Base-by-base conservation (phyloP, 2,329 filamentous ascomycete species). In the Aspergillus caelatus region DNA sequence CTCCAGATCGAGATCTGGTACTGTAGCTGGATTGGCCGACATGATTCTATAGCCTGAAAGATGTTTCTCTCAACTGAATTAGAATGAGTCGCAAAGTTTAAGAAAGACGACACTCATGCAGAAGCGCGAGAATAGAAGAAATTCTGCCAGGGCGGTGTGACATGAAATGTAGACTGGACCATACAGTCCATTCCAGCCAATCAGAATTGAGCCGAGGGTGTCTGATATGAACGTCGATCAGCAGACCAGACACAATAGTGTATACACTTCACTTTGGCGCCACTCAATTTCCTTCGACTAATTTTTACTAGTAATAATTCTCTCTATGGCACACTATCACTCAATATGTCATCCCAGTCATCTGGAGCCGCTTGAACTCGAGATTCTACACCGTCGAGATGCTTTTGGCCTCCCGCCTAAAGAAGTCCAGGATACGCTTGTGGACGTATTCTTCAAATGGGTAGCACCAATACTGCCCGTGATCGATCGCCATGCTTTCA, bases 131-230 rank as follows among this genome's bases (percentile, higher is more conserved):
- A 21, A 4, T 26, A 12, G 53, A 48, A 21, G 56, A 41, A 46
- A 69, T 74, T 74, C 67, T 75, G 73, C 71, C 71, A 61, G 39
- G 55, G 68, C 68, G 68, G 68, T 70, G 61, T 45, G 41, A 14
- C 11, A 12, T 34, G 11, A 23, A 46, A 8, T 23, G 14, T 4
- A 34, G 23, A 26, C 50, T 19, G 28, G 4, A 11, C 45, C 23
- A n/a, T 55, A 36, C 9, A 26, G 28, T 12, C 34, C 4, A 36
- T 34, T 11, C 21, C 52, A 36, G 32, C 59, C 55, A 55, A 58
- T 41, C 26, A 39, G 6, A n/a, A 19, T 30, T 46, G 21, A 21
- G 56, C 57, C 57, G 45, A 57, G 54, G 54, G 23, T 55, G 16
- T 36, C 41, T 26, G 16, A 12, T 21, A 32, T 19, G 19, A 36